These are phyloP conservation scores for Fraxinus latifolia DNA, from an alignment of 305 asterid species.

Conservation along the genomic window DNA sequence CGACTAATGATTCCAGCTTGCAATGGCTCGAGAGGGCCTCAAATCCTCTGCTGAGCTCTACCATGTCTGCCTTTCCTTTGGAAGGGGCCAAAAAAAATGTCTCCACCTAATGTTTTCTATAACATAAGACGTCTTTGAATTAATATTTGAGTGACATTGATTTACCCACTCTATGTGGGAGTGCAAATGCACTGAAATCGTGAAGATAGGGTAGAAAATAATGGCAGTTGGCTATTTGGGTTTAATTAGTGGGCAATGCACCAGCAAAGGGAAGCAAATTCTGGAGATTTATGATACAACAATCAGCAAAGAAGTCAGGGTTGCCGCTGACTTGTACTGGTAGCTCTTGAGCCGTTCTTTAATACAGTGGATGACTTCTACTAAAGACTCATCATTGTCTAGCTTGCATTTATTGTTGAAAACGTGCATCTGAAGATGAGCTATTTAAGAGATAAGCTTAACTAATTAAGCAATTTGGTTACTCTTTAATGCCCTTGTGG, in stretches of 20 bases:
- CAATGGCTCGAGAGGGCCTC: neutral
- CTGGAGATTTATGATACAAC: neutral
- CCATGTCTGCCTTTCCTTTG: constrained; percentile 11
- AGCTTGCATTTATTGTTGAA: neutral
- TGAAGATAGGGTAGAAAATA: neutral
- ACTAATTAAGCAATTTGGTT: neutral
- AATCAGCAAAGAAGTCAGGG: neutral
- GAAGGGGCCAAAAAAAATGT: neutral
- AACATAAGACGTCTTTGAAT: neutral
- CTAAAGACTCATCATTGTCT: neutral
- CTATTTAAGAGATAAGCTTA: neutral
- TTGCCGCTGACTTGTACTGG: neutral
- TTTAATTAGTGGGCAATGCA: neutral
- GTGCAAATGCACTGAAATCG: neutral
- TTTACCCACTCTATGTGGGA: neutral
- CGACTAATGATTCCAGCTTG: neutral
- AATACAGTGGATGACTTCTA: neutral
- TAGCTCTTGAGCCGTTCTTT: neutral
- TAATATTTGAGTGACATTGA: neutral
- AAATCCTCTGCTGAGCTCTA: constrained; percentile 12
- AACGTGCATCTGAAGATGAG: neutral
- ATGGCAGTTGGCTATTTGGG: neutral
- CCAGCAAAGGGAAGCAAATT: neutral
- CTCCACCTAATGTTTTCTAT: neutral
- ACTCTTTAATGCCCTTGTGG: neutral